Conservation (phyloP, 768 basidiomycete genomes). For the Strobilomyces confusus region DNA sequence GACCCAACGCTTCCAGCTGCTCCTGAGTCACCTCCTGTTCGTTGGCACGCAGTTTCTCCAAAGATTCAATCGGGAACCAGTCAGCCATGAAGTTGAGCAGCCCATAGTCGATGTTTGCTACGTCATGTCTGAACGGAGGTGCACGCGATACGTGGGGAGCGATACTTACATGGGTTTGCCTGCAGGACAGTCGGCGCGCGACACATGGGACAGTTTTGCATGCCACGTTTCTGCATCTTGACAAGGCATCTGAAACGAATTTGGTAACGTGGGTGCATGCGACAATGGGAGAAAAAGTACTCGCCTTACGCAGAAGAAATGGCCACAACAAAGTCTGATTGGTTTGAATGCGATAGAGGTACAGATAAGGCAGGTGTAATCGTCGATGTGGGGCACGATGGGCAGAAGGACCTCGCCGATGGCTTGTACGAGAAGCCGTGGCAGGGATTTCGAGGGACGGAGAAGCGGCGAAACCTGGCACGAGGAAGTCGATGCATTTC, state of each 20-base stretch:
- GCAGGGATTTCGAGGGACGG: slow-evolving; percentile 39
- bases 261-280: not conserved
- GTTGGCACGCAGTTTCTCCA: slow-evolving; percentile 68
- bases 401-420: slow-evolving; percentile 81
- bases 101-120: slow-evolving; percentile 78
- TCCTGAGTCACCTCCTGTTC: slow-evolving; percentile 71
- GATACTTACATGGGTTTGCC: slow-evolving; percentile 68
- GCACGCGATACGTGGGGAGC: not conserved
- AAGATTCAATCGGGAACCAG: slow-evolving; percentile 88
- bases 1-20: slow-evolving; percentile 60
- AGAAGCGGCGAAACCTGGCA: slow-evolving; percentile 26
- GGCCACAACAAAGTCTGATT: slow-evolving; percentile 74
- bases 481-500: slow-evolving; percentile 12
- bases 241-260: slow-evolving; percentile 54
- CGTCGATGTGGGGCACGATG: slow-evolving; percentile 72
- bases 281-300: not conserved
- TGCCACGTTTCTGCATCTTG: slow-evolving; percentile 84
- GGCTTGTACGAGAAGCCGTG: slow-evolving; percentile 71
- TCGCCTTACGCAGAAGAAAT: slow-evolving; percentile 73
- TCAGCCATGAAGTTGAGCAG: slow-evolving; percentile 82
- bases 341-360: slow-evolving; percentile 91
- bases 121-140: not conserved
- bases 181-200: slow-evolving; percentile 69
- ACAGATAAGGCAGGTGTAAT: slow-evolving; percentile 88
- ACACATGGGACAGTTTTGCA: slow-evolving; percentile 80